Base-by-base conservation (phyloP, 2,329 filamentous ascomycete genomes). In the Diaporthe sp. region DNA sequence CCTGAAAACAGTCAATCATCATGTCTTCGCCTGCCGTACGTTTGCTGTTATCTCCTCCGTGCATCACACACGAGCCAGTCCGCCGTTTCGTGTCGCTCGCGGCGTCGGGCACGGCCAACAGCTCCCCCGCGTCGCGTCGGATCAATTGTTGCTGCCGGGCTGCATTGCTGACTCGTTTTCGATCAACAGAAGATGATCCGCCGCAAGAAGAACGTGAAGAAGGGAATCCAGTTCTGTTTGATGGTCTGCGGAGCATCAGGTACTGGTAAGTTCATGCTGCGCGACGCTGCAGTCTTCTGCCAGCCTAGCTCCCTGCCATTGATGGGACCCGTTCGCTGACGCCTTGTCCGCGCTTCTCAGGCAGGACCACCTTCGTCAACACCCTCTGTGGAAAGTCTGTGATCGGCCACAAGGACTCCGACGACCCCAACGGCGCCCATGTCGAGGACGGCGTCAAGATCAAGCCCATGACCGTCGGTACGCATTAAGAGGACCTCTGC, bases 141-240 rank as follows among this genome's bases (percentile, higher is more conserved):
- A 35, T 71, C 75, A 66, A 55, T 71, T 75, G 63, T 73, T 70
- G 51, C 55, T 72, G 55, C 55, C 75, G 75, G 59, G 71, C 77
- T n/a, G 71, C 76, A 44, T 75, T 74, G 78, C 81, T 84, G 73
- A 84, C 79, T 53, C 35, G 39, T 61, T 44, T 50, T 59, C 15
- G 42, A 37, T 37, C 68, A 81, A 76, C 85, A 95, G 92, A 94
- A 97, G 87, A 97, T 98, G 94, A 96, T 98, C 85, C 96, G 97
- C 88, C 94, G 95, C 87, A 99, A 99, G 96, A 99, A 99, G 94
- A 98, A 99, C 91, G 96, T 99, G 88, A 98, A 98, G 94, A 98
- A 98, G 92, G 97, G 97, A 84, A 98, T 99, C 84, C 97, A 99
- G 90, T 99, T 99, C 90, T 98, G 96, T 86, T 88, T 99, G 91